These are phyloP conservation scores for Apostasia ramifera DNA, from an alignment of 106 monocot species.

Conservation along the genomic window DNA sequence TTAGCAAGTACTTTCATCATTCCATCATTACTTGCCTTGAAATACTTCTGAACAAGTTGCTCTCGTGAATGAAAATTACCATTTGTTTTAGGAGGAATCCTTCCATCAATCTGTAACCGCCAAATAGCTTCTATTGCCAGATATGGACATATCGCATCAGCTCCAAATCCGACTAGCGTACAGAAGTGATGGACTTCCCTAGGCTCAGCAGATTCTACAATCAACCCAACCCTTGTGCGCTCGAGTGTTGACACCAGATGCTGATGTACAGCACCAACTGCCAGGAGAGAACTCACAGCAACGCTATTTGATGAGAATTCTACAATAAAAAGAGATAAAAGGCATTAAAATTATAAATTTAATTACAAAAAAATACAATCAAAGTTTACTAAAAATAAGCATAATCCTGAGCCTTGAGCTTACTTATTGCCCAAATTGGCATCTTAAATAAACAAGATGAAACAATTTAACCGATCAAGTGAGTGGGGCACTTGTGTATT, in stretches of 20 bases:
- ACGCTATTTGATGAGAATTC: slow-evolving; percentile 80
- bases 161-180: slow-evolving; percentile 94
- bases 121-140: slow-evolving; percentile 87
- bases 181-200: slow-evolving; percentile 99
- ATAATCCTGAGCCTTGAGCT: too few species aligned
- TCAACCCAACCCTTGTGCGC: slow-evolving; percentile 75
- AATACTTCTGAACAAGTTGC: slow-evolving; percentile 83
- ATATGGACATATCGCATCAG: slow-evolving; percentile 98
- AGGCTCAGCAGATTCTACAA: slow-evolving; percentile 97
- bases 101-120: slow-evolving; percentile 89
- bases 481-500: too few species aligned
- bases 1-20: slow-evolving; percentile 99
- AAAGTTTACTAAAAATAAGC: too few species aligned
- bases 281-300: slow-evolving; percentile 92
- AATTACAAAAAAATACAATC: neutral
- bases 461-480: too few species aligned
- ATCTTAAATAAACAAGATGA: too few species aligned
- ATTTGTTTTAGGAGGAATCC: slow-evolving; percentile 70
- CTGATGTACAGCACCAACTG: slow-evolving; percentile 98
- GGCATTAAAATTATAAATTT: neutral
- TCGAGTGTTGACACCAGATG: slow-evolving; percentile 92
- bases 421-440: too few species aligned
- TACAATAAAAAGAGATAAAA: slow-evolving; percentile 13
- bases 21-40: slow-evolving; percentile 86
- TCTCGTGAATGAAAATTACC: slow-evolving; percentile 53